Evolutionary conservation across 1,284 basidiomycete species (phyloP).

Genomic region (Papiliotrema fonsecae): DNA sequence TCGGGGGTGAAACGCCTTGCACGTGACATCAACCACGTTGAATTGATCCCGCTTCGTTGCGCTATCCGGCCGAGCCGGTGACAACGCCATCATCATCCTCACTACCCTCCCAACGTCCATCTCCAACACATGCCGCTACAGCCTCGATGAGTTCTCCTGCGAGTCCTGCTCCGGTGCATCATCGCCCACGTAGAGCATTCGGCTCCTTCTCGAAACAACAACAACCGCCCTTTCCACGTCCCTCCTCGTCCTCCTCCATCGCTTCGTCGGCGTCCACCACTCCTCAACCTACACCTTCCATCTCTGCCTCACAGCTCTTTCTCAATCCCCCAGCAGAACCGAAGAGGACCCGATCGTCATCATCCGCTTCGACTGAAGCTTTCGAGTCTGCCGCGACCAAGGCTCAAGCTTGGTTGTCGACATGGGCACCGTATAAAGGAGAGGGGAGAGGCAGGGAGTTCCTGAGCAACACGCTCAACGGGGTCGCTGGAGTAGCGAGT

Average conservation of each 20-base stretch:
- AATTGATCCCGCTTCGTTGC: too few species aligned
- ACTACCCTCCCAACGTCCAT: neutral
- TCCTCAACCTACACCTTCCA: conserved; percentile 3
- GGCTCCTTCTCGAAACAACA: conserved; percentile 7
- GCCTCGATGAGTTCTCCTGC: conserved; percentile 5
- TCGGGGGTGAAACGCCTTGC: too few species aligned
- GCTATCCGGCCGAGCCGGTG: too few species aligned
- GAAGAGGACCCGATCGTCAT: conserved; percentile 21
- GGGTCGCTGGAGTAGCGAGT: conserved; percentile 39
- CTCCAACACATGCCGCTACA: too few species aligned
- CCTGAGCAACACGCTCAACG: conserved; percentile 31
- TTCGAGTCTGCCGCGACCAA: conserved; percentile 21
- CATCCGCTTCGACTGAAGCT: conserved; percentile 17
- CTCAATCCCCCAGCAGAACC: conserved; percentile 12
- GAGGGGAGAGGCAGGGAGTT: conserved; percentile 42
- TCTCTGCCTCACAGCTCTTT: neutral
- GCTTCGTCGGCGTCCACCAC: conserved; percentile 5
- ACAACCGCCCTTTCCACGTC: neutral
- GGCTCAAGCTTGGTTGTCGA: conserved; percentile 40
- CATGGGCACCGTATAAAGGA: conserved; percentile 37
- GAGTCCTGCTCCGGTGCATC: conserved; percentile 1
- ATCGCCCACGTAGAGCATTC: conserved; percentile 12
- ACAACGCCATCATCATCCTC: neutral
- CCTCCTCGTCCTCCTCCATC: conserved; percentile 8
- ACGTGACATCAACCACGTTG: too few species aligned